Evolutionary conservation across 2,329 filamentous ascomycete genomes (phyloP).

Genomic region (Xylaria sp.): DNA sequence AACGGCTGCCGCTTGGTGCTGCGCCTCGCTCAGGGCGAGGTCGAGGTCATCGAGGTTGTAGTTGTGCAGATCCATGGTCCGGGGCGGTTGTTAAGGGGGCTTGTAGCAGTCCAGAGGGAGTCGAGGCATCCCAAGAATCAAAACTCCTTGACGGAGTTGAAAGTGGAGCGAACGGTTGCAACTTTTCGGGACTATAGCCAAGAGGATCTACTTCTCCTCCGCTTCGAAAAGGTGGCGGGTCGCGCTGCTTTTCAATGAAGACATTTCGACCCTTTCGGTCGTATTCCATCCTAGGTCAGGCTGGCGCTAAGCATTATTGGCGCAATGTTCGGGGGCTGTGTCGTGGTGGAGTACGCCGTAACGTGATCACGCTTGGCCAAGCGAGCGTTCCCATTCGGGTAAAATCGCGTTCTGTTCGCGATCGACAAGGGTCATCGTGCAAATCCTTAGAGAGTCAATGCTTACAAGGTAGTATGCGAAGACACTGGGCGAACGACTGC

Average conservation of each 20-base stretch:
- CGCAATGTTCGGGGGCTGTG: slow-evolving; percentile 6
- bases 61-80: slow-evolving; percentile 31
- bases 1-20: slow-evolving; percentile 30
- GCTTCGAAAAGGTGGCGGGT: not conserved
- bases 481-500: slow-evolving; percentile 7
- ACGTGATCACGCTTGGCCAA: not conserved
- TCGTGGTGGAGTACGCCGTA: slow-evolving; percentile 11
- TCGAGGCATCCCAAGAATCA: slow-evolving; percentile 14
- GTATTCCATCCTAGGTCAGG: not conserved
- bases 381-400: not conserved
- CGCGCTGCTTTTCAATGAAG: not conserved
- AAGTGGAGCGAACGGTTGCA: not conserved
- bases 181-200: not conserved
- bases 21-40: slow-evolving; percentile 34
- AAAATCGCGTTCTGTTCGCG: not conserved
- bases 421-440: slow-evolving; percentile 1
- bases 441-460: not conserved
- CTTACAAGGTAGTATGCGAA: not conserved
- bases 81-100: slow-evolving; percentile 20
- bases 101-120: slow-evolving; percentile 16
- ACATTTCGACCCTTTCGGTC: not conserved
- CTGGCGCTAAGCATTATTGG: slow-evolving; percentile 3
- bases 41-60: slow-evolving; percentile 40
- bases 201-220: not conserved
- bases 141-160: slow-evolving; percentile 9